phyloP scores from a whole-genome alignment of 2,329 filamentous ascomycete genomes.

The Huntiella abstrusa region DNA sequence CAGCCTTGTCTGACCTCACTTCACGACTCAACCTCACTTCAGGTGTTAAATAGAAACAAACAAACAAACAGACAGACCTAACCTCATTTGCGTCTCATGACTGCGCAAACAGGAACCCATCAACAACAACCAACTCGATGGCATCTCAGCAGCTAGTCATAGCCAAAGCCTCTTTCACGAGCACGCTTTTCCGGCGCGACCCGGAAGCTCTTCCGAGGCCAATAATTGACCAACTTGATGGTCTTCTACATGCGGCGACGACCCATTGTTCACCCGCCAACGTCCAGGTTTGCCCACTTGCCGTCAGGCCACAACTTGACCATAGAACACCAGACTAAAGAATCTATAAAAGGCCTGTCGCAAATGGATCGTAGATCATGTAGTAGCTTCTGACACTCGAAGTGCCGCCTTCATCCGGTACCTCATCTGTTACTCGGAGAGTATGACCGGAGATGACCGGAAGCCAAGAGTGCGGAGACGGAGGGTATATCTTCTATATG shows the following conservation, averaged over 20 bases:
- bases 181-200: conserved; percentile 54
- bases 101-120: background rate
- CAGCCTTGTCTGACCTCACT: background rate
- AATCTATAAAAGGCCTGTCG: conserved; percentile 51
- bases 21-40: background rate
- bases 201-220: conserved; percentile 49
- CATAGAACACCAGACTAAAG: too few species aligned
- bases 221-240: conserved; percentile 51
- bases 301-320: conserved; percentile 16
- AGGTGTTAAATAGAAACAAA: too few species aligned
- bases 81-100: background rate
- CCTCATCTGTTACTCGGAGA: conserved; percentile 39
- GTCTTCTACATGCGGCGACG: conserved; percentile 43
- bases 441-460: background rate
- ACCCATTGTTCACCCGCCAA: conserved; percentile 58
- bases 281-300: conserved; percentile 60
- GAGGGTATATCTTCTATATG: conserved; percentile 56
- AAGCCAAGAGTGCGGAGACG: conserved; percentile 29
- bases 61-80: background rate
- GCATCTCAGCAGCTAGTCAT: conserved; percentile 53
- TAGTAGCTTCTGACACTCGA: conserved; percentile 48
- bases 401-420: conserved; percentile 53
- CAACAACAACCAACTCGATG: background rate
- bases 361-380: conserved; percentile 59
- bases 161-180: conserved; percentile 60